Base-by-base conservation (phyloP, 2,329 filamentous ascomycete species). In the Chaetomiaceae sp. region DNA sequence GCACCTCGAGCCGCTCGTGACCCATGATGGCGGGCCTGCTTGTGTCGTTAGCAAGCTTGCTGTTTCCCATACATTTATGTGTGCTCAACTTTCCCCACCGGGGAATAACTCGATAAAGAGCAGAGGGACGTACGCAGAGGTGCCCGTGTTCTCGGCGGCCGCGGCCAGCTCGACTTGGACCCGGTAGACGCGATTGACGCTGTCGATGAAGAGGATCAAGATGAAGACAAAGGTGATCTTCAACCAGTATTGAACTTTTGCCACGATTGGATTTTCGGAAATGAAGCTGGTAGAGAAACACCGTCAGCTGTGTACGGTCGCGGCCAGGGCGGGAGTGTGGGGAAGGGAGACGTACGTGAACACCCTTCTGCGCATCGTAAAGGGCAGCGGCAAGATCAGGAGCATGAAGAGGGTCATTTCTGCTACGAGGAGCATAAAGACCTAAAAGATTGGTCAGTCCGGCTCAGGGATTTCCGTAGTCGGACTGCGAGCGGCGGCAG, bases 141-240 rank as follows among this genome's bases (percentile, higher is more conserved):
- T 63, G 51, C 66, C 65, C 18, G 39, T 56, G 68, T 78, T 74
- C 62, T 93, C 88, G 50, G 79, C 73, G 49, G 86, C 84, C 42
- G 82, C 74, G 38, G 81, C 73, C 47, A 97, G 76, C 72, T 98
- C 93, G 54, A 93, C 70, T 71, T 97, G 91, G 45, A 98, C 93
- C 53, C 93, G 87, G 69, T 96, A 98, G 62, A 98, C 93, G 55
- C 93, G 88, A 63, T 84, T 83, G 67, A 97, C 90, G 64, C 89
- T 95, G 72, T 98, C 93, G 61, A 97, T 80, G 72, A 98, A 98
- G 56, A 98, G 84, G 55, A 98, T 95, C 49, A 97, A 76, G 62
- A 98, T 97, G 73, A 98, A 98, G 65, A 98, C 91, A 66, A 98
- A 98, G 2, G 89, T 95, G 48, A 98, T 98, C 79, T 96, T 97